Conservation (phyloP, 148 eudicot species). For the Rhododendron simsii region DNA sequence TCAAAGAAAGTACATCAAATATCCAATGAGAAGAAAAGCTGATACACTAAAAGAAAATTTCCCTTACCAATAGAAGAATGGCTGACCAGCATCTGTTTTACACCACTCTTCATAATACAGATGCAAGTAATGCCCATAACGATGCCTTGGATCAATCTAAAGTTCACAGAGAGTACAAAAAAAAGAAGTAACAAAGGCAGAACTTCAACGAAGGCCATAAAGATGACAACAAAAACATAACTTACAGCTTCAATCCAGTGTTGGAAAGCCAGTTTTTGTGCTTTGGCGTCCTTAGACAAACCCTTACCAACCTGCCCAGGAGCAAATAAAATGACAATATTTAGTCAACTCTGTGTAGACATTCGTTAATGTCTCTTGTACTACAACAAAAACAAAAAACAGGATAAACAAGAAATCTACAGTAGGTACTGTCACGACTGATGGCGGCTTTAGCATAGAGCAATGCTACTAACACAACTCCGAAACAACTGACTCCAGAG, state of each 20-base stretch:
- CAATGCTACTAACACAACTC: neutral
- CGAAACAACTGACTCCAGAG: neutral
- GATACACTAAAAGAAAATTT: neutral
- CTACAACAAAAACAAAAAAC: neutral
- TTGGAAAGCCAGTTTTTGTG: slow-evolving; percentile 85
- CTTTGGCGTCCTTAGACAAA: slow-evolving; percentile 67
- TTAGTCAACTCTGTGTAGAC: neutral
- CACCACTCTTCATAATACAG: slow-evolving; percentile 81
- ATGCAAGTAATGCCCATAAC: slow-evolving; percentile 90
- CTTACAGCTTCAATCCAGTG: slow-evolving; percentile 99
- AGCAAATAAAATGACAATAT: neutral
- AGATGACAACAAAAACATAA: neutral
- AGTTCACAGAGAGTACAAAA: slow-evolving; percentile 3
- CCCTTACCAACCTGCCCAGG: slow-evolving; percentile 86
- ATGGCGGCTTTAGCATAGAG: neutral
- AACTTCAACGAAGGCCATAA: neutral
- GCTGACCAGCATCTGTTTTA: slow-evolving; percentile 68
- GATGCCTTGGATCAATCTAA: slow-evolving; percentile 94
- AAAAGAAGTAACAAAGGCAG: neutral
- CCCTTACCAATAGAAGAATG: slow-evolving; percentile 91
- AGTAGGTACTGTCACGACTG: neutral
- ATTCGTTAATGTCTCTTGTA: neutral
- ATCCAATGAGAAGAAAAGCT: neutral
- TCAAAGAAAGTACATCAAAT: neutral
- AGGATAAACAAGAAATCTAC: neutral